Evolutionary conservation across 2,329 filamentous ascomycete species (phyloP), one percentile per base, ranked within the genome.

Genomic region (Phialophora expanda): DNA sequence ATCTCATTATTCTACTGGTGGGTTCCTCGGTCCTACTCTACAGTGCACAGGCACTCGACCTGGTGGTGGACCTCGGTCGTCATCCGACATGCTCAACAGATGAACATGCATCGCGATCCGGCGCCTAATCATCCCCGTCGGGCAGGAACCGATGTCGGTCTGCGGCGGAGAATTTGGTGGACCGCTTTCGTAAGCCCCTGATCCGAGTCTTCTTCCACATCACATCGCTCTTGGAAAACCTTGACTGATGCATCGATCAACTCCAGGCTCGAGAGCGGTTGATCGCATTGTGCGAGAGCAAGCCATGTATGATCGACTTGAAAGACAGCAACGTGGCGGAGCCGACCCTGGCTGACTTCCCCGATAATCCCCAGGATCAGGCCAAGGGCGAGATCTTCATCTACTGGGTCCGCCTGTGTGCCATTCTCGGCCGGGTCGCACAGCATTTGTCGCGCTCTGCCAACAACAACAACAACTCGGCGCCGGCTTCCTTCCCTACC

Each of bases 61-160:
- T 82, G 79, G 79, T 82, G 80, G 80, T 82, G 80, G 80, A 81
- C 78, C 0, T 77, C 76, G 4, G 77, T 81, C 2, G 74, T 44
- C 3, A 44, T 44, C 7, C 76, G 20, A 78, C 80, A n/a, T n/a
- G n/a, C n/a, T n/a, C n/a, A n/a, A n/a, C n/a, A n/a, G n/a, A n/a
- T n/a, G n/a, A n/a, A n/a, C n/a, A n/a, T n/a, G n/a, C n/a, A n/a
- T n/a, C n/a, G n/a, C n/a, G n/a, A n/a, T n/a, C n/a, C n/a, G n/a
- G n/a, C n/a, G n/a, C n/a, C n/a, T n/a, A n/a, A n/a, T n/a, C n/a
- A n/a, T n/a, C n/a, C n/a, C n/a, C n/a, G n/a, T n/a, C n/a, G n/a
- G n/a, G n/a, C n/a, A n/a, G n/a, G n/a, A n/a, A n/a, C n/a, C n/a
- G n/a, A n/a, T n/a, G n/a, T n/a, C n/a, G n/a, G n/a, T n/a, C n/a